Base-by-base conservation (phyloP, 352 stramenopile species). In the Phytophthora quininea region DNA sequence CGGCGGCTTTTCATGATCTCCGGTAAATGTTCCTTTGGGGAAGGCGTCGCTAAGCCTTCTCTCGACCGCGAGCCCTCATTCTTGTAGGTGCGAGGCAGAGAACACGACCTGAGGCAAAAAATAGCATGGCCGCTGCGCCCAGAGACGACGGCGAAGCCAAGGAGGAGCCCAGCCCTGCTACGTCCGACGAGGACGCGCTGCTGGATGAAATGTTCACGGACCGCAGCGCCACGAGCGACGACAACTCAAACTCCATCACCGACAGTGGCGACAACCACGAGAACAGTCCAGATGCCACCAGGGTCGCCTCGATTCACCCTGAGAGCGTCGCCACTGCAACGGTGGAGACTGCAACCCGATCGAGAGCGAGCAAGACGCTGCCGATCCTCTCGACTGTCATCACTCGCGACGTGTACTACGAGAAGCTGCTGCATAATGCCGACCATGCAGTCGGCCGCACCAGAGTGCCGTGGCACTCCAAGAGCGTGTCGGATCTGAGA, bases 191-290 rank as follows among this genome's bases (percentile, higher is more conserved):
- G 27, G 54, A 76, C 5, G 68, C 66, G 30, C 58, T 69, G 4
- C 35, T 73, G 42, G 63, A 64, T 43, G 67, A 70, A 27, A 51
- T 74, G 49, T 74, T 74, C 61, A 74, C 67, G n/a, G 61, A 70
- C 3, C 67, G 67, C 45, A 74, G 61, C 32, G 24, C 38, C 9
- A 10, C 33, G 27, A 67, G 52, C 37, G 61, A 67, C 14, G 62
- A 63, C 31, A 50, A 70, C 35, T 42, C 58, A 40, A 50, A 54
- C 32, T 66, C 54, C 50, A 38, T 64, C 5, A 45, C 55, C 42
- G 60, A 31, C 29, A 54, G 31, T 27, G 53, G 61, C 2, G 30
- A 54, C 24, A 24, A 47, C 15, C 30, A 51, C 29, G 49, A 54
- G 3, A 48, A 6, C 7, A 54, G 10, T 4, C 40, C 8, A 50